Evolutionary conservation across 345 rosid species (phyloP), one percentile per base, ranked within the genome.

Genomic region (Boechera divaricarpa): DNA sequence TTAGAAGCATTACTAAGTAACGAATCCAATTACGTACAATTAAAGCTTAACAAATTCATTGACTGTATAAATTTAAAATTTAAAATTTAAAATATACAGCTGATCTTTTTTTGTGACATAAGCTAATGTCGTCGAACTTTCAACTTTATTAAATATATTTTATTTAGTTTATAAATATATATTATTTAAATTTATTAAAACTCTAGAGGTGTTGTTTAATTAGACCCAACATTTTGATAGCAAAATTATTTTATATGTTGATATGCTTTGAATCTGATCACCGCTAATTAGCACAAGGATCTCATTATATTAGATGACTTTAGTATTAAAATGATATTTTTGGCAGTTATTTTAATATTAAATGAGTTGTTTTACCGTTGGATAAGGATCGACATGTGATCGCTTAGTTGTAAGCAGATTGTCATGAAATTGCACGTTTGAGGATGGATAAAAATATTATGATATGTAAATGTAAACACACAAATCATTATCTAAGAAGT

Each of bases 301-400:
- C 51, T 35, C 12, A 2, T n/a, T 7, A 10, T 72, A 49, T 2
- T 4, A 36, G 31, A 24, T 36, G 0, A 10, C 12, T n/a, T 49
- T 35, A 5, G n/a, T 63, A 73, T 1, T 24, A 56, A 32, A 45
- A 7, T 18, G 31, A 29, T 18, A 16, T 36, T 48, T 48, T 3
- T 36, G 11, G 24, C 32, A 63, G 33, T 28, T 5, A 12, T 28
- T 41, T 10, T 28, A 4, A 11, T 52, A 3, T 7, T 29, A 10
- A 15, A 60, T 66, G 47, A 52, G 9, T 32, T 35, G 64, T 53
- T 44, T 57, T 2, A 2, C 51, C 80, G 57, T 44, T 42, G 35
- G 51, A 52, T 42, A 41, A 32, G 57, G 70, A 76, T 76, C 32
- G 49, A 4, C 80, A 69, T 62, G 79, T 68, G 79, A 61, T 69